A percentile compares a stretch with the other conserved stretches of the same genome.
Conservation (phyloP, 306 rosid species). For the Cucurbita argyrosperma region DNA sequence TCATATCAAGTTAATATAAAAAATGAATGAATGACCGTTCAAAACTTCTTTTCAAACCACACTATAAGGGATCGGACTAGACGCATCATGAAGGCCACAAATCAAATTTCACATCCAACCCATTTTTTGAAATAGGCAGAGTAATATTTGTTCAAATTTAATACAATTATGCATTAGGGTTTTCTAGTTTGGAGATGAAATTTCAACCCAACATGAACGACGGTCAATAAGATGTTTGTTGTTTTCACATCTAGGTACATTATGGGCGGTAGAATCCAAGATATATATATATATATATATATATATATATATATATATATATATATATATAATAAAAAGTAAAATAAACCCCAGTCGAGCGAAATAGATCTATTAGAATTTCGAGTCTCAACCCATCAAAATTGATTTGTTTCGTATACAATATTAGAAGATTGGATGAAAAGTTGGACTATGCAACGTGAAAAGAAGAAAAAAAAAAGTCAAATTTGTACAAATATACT, state of each 20-base stretch:
- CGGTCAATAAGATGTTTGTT: conserved; percentile 19
- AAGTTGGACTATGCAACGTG: neutral
- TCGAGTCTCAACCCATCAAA: neutral
- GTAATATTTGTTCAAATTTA: neutral
- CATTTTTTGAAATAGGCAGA: neutral
- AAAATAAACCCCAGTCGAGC: no score
- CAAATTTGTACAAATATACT: neutral
- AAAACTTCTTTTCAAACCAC: no score
- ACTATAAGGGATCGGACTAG: no score
- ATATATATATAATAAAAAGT: no score
- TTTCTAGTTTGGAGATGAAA: neutral
- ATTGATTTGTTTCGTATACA: neutral
- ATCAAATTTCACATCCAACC: neutral
- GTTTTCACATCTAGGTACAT: conserved; percentile 26
- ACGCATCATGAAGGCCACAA: neutral
- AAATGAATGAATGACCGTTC: no score
- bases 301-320: no score
- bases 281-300: no score
- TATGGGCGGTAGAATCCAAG: neutral
- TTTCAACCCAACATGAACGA: neutral
- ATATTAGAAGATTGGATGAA: neutral
- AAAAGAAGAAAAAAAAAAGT: neutral
- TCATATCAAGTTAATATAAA: no score
- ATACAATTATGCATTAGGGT: neutral
- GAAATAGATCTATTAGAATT: no score